Evolutionary conservation across 176 grass and related monocot species (phyloP), one percentile per base, ranked within the genome.

Genomic region (Puccinellia tenuiflora): DNA sequence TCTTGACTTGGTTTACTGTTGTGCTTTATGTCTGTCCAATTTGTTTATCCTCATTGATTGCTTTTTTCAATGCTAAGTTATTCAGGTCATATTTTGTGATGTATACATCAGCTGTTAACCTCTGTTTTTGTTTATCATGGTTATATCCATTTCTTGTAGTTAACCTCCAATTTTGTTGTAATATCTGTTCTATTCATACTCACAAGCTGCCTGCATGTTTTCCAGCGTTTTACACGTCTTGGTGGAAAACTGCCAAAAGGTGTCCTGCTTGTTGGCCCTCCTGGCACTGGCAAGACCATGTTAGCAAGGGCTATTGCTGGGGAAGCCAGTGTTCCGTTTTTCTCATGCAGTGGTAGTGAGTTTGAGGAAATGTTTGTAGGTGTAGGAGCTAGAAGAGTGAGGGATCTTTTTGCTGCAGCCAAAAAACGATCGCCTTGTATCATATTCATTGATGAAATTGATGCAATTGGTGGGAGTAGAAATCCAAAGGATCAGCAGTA

Each of bases 361-460:
- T 99, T 99, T 93, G 97, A 99, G 86, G 97, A 99, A 88, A 99
- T 96, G 97, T 99, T 99, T 42, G 97, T 99, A 34, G 97, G 97
- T 67, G 97, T 96, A 10, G 96, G 96, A 78, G 96, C 96, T 88
- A 85, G 93, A 70, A 91, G 96, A 78, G 96, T 99, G 62, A 86
- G 93, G 21, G 96, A 94, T 67, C 93, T 99, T 77, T 96, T 96
- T 79, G 39, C 89, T 77, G 96, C 93, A 60, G 96, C 96, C 26
- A 99, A 99, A 80, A 99, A 96, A 67, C 84, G 88, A 34, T 99
- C 93, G 25, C 96, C 96, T 29, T 99, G 96, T 68, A 99, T 99
- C 81, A 90, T 96, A 84, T 99, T 99, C 63, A 92, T 99, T 65
- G 96, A 99, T 88, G 96, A 99, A 85, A 99, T 99, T 83, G 96